These are phyloP conservation scores for Diaporthe batatas DNA, from an alignment of 2,329 filamentous ascomycete species.

Conservation along the genomic window DNA sequence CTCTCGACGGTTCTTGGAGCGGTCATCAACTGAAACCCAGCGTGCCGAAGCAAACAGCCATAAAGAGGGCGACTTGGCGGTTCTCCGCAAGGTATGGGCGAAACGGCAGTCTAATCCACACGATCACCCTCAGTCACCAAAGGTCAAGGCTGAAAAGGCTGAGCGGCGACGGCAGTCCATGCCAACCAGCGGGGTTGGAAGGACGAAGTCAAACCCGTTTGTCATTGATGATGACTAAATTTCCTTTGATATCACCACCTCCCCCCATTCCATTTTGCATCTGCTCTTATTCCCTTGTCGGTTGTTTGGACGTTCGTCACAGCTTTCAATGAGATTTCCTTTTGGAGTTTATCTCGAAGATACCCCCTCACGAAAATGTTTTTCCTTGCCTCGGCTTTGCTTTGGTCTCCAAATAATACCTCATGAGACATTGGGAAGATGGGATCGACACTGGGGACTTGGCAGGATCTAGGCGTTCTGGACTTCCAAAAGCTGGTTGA, in stretches of 20 bases:
- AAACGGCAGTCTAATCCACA: conserved; percentile 1
- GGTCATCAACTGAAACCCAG: neutral
- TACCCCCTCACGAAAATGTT: conserved; percentile 5
- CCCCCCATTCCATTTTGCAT: neutral
- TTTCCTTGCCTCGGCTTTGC: conserved; percentile 7
- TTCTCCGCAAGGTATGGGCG: conserved; percentile 18
- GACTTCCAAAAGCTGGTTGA: neutral
- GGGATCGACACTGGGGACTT: neutral
- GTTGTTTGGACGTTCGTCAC: neutral
- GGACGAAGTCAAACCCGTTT: conserved; percentile 4
- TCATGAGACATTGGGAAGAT: neutral
- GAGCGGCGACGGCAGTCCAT: conserved; percentile 15
- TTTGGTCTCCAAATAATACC: conserved; percentile 3
- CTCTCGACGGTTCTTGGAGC: conserved; percentile 23
- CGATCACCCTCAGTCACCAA: neutral
- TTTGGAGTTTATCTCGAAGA: conserved; percentile 27
- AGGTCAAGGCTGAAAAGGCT: conserved; percentile 17
- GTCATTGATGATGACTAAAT: conserved; percentile 26
- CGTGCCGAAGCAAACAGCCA: neutral
- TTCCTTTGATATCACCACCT: neutral
- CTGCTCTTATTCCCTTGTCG: neutral
- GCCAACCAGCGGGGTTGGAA: conserved; percentile 4
- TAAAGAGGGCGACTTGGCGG: conserved; percentile 15
- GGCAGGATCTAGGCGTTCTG: conserved; percentile 1
- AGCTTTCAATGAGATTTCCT: neutral